phyloP scores from a whole-genome alignment of 257 asterid genomes.

The Pogostemon cablin region DNA sequence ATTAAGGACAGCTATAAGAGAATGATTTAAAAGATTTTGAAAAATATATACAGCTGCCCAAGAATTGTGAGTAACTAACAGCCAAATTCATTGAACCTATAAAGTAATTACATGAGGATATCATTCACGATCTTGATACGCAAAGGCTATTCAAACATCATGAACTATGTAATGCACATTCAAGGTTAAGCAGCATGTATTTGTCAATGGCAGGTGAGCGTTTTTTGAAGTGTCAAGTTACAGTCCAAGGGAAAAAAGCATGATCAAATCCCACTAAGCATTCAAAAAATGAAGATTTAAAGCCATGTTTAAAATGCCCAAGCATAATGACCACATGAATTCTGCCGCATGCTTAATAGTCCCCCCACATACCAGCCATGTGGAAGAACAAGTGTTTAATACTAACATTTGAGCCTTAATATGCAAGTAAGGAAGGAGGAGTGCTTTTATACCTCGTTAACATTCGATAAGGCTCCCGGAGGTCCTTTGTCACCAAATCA shows the following conservation, averaged over 20 bases:
- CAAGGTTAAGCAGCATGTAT: slow-evolving; percentile 1
- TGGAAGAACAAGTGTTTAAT: slow-evolving; percentile 17
- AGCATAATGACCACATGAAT: slow-evolving; percentile 7
- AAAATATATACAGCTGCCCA: neutral
- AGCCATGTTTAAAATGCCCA: neutral
- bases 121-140: neutral
- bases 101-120: neutral
- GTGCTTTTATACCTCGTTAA: slow-evolving; percentile 64
- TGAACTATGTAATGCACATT: slow-evolving; percentile 14
- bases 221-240: neutral
- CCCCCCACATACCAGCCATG: neutral
- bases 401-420: neutral
- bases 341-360: neutral
- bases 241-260: neutral
- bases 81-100: neutral
- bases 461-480: slow-evolving; percentile 99
- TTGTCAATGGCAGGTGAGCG: neutral
- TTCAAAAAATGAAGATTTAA: neutral
- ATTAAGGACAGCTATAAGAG: slow-evolving; percentile 3
- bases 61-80: too few species aligned
- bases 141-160: neutral
- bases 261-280: neutral
- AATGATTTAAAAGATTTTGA: slow-evolving; percentile 7
- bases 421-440: slow-evolving; percentile 19
- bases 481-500: slow-evolving; percentile 97